These are phyloP conservation scores for Exophiala bonariae DNA, from an alignment of 2,329 filamentous ascomycete genomes.

Conservation along the genomic window DNA sequence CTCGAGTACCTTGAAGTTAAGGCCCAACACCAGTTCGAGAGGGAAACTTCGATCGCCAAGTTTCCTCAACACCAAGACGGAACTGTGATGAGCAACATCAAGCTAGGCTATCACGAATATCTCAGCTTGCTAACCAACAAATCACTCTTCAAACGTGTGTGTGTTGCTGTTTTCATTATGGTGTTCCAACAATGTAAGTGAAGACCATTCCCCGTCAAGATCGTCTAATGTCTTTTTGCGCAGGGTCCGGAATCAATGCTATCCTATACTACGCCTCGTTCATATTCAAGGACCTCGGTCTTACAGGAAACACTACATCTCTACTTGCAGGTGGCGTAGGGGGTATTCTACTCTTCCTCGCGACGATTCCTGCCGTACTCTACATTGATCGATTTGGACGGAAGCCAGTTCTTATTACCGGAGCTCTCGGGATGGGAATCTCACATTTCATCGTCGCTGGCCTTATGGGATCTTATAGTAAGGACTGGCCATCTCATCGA, in stretches of 20 bases:
- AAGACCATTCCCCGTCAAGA: too few species aligned
- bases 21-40: conserved; percentile 74
- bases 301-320: conserved; percentile 35
- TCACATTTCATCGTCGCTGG: conserved; percentile 71
- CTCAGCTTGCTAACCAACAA: conserved; percentile 36
- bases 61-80: conserved; percentile 65
- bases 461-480: conserved; percentile 63
- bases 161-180: conserved; percentile 39
- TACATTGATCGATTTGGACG: conserved; percentile 42
- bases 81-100: conserved; percentile 64
- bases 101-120: conserved; percentile 56
- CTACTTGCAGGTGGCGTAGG: conserved; percentile 40
- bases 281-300: conserved; percentile 36
- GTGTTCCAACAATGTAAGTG: conserved; percentile 41
- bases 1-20: conserved; percentile 76
- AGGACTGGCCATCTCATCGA: conserved; percentile 56
- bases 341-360: conserved; percentile 38
- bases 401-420: conserved; percentile 39
- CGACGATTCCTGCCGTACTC: conserved; percentile 39
- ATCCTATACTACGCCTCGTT: conserved; percentile 42
- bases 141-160: conserved; percentile 44
- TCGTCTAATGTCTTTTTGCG: too few species aligned
- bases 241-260: conserved; percentile 44
- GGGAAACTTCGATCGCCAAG: conserved; percentile 64
- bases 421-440: conserved; percentile 69